phyloP scores from a whole-genome alignment of 2,329 filamentous ascomycete species.

The Hypoxylon sp. region DNA sequence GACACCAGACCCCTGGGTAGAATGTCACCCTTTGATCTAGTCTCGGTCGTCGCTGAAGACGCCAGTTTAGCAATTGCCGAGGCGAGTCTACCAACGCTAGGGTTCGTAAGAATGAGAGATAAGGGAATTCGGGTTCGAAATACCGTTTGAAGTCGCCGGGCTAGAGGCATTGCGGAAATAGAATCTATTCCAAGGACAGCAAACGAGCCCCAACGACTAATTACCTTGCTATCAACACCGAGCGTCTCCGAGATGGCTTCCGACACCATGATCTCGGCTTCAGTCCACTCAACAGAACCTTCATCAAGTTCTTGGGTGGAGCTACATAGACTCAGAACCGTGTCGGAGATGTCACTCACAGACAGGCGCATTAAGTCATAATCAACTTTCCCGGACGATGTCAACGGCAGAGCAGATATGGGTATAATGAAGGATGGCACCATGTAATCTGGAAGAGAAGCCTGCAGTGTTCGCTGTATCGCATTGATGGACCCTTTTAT shows the following conservation, averaged over 20 bases:
- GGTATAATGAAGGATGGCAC: constrained; percentile 80
- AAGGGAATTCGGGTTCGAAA: constrained; percentile 68
- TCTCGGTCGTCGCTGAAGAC: not conserved
- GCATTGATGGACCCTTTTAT: constrained; percentile 51
- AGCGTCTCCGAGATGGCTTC: constrained; percentile 65
- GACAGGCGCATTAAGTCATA: constrained; percentile 62
- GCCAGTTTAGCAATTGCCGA: constrained; percentile 45
- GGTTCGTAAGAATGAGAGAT: constrained; percentile 75
- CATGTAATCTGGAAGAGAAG: constrained; percentile 79
- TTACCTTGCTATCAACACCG: constrained; percentile 55
- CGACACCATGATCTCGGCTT: constrained; percentile 68
- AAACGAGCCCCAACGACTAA: constrained; percentile 77
- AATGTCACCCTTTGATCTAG: constrained; percentile 26
- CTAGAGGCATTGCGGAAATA: constrained; percentile 79
- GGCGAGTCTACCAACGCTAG: constrained; percentile 73
- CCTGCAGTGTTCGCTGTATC: constrained; percentile 67
- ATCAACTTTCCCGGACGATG: constrained; percentile 80
- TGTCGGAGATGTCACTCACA: constrained; percentile 60
- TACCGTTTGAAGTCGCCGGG: constrained; percentile 64
- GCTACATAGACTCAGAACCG: constrained; percentile 57
- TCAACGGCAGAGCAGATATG: constrained; percentile 76
- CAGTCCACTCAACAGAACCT: constrained; percentile 60
- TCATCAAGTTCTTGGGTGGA: constrained; percentile 49
- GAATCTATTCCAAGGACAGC: constrained; percentile 86
- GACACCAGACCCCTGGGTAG: constrained; percentile 46